Conservation (phyloP, 2,329 filamentous ascomycete species). For the Stagonosporopsis cucurbitacearum region DNA sequence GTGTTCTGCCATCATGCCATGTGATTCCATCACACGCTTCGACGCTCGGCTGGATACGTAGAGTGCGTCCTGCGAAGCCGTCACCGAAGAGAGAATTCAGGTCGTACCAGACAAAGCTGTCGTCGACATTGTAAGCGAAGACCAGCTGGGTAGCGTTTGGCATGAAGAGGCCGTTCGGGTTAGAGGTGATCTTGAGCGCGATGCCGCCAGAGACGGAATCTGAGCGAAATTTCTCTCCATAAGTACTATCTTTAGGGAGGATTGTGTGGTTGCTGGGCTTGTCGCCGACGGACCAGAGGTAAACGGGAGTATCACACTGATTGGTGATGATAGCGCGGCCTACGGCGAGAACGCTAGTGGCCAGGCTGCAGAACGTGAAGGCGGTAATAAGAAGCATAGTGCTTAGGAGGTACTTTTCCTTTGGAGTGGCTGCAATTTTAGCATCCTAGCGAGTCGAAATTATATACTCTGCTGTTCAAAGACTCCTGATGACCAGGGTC, state of each 20-base stretch:
- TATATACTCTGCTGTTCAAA: neutral
- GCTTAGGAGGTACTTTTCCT: neutral
- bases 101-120: slow-evolving; percentile 36
- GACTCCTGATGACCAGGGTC: neutral
- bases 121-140: slow-evolving; percentile 40
- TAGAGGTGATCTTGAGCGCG: slow-evolving; percentile 31
- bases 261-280: slow-evolving; percentile 22
- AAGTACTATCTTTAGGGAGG: slow-evolving; percentile 32
- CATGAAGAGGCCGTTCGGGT: slow-evolving; percentile 31
- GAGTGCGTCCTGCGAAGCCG: slow-evolving; percentile 31
- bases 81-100: slow-evolving; percentile 39
- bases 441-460: no score
- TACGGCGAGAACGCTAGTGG: slow-evolving; percentile 20
- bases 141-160: slow-evolving; percentile 39
- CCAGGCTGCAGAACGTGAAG: neutral
- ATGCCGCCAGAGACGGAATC: slow-evolving; percentile 33
- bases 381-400: slow-evolving; percentile 6
- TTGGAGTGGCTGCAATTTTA: no score
- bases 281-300: slow-evolving; percentile 41
- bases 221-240: slow-evolving; percentile 31
- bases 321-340: slow-evolving; percentile 43
- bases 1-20: slow-evolving; percentile 33
- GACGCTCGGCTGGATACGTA: slow-evolving; percentile 35
- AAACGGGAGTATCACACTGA: slow-evolving; percentile 37
- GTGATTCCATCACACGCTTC: slow-evolving; percentile 30